Evolutionary conservation across 352 stramenopile genomes (phyloP).

Genomic region (Phytophthora meadii): DNA sequence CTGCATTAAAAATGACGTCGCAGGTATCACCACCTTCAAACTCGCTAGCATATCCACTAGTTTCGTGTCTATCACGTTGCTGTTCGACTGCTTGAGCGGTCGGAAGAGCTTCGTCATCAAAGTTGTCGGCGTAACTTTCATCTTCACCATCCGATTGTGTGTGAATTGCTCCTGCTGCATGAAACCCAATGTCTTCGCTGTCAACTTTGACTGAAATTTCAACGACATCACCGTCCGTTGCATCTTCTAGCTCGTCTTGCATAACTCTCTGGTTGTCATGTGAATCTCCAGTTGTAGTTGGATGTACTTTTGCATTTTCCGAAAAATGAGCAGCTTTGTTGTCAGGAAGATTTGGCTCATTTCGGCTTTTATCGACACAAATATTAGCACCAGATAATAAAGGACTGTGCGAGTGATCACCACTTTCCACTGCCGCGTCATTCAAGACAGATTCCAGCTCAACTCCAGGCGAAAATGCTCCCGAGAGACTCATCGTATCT

Average conservation of each 20-base stretch:
- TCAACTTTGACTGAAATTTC: neutral
- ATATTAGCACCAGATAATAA: neutral
- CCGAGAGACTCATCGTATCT: conserved; percentile 40
- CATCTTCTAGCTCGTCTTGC: too few species aligned
- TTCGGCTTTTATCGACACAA: neutral
- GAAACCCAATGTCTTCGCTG: too few species aligned
- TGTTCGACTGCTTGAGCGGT: conserved; percentile 1
- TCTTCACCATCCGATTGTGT: conserved; percentile 16
- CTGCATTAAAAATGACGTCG: neutral
- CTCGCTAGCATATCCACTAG: conserved; percentile 46
- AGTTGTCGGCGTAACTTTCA: conserved; percentile 39
- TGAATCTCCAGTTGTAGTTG: too few species aligned
- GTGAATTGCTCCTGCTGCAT: conserved; percentile 1
- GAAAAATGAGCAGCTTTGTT: neutral
- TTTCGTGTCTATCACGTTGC: conserved; percentile 16
- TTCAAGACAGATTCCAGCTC: conserved; percentile 62
- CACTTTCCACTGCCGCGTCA: conserved; percentile 14
- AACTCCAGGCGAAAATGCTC: conserved; percentile 60
- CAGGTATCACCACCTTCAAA: conserved; percentile 39
- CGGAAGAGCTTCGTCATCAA: conserved; percentile 46
- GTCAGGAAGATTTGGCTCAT: neutral
- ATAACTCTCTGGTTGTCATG: too few species aligned
- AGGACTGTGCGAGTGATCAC: neutral
- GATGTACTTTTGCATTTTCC: too few species aligned
- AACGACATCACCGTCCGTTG: too few species aligned